These are phyloP conservation scores for Bertia moriformis DNA, from an alignment of 2,329 filamentous ascomycete species.

Conservation along the genomic window DNA sequence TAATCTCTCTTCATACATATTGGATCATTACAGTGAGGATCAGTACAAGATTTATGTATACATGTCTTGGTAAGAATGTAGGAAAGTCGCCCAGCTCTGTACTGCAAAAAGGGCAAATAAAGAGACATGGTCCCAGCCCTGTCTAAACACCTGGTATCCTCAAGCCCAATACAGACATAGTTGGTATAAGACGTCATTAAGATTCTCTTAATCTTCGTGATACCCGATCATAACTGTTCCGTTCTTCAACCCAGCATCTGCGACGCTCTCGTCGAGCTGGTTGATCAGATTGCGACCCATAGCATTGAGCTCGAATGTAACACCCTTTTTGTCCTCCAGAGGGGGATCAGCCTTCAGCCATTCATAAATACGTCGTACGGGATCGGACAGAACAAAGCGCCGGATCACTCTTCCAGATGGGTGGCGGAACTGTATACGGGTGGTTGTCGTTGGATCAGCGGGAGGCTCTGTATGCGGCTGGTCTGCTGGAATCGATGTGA, in stretches of 20 bases:
- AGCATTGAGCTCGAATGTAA: conserved; percentile 74
- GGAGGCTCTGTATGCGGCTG: conserved; percentile 67
- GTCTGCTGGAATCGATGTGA: conserved; percentile 57
- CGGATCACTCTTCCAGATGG: conserved; percentile 73
- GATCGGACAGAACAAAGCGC: conserved; percentile 64
- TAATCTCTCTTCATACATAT: too few species aligned
- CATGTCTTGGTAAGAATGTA: too few species aligned
- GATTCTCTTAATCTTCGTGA: conserved; percentile 36
- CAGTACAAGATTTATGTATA: too few species aligned
- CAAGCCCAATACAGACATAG: too few species aligned
- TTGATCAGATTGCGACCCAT: conserved; percentile 80
- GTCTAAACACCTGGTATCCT: too few species aligned
- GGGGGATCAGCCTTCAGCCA: conserved; percentile 80
- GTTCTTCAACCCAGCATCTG: conserved; percentile 74
- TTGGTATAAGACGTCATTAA: too few species aligned
- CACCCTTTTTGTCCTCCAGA: conserved; percentile 61
- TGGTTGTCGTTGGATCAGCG: conserved; percentile 55
- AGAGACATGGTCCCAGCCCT: too few species aligned
- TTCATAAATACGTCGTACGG: conserved; percentile 75
- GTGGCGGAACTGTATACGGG: conserved; percentile 84
- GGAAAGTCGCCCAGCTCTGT: too few species aligned
- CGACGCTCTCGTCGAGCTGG: conserved; percentile 57
- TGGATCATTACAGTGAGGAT: too few species aligned
- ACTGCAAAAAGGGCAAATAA: too few species aligned
- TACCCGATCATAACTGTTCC: conserved; percentile 94